Percentiles rank a stretch among this genome's conserved stretches.
These are phyloP conservation scores for Durusdinium trenchii DNA, from an alignment of 73 alveolate genomes.

Conservation along the genomic window DNA sequence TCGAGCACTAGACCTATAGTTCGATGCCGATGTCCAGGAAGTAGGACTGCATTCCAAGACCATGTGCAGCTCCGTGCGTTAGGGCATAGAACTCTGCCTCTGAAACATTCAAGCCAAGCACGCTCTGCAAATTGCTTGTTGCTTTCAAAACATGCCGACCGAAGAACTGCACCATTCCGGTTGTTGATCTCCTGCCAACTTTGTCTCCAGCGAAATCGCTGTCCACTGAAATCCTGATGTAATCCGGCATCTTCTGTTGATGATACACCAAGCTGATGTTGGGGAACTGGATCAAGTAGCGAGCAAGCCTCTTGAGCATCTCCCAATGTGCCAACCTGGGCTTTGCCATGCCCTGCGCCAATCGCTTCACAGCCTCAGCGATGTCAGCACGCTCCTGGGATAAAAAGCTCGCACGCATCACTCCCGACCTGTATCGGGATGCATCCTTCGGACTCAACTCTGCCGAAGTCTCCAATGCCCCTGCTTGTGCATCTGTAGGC, in stretches of 20 bases:
- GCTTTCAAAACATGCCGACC: constrained; percentile 7
- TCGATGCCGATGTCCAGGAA: neutral
- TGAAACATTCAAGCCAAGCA: constrained; percentile 39
- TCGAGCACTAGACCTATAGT: neutral
- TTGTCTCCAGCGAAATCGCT: neutral
- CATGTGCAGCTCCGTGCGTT: constrained; percentile 25
- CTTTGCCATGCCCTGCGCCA: constrained; percentile 35
- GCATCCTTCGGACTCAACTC: constrained; percentile 1
- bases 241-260: neutral
- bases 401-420: constrained; percentile 22
- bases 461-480: neutral
- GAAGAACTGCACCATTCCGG: constrained; percentile 31
- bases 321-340: constrained; percentile 1
- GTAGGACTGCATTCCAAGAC: constrained; percentile 16
- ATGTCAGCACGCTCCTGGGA: constrained; percentile 53
- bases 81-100: constrained; percentile 34
- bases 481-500: constrained; percentile 29
- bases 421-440: constrained; percentile 29
- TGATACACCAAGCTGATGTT: neutral
- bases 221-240: neutral
- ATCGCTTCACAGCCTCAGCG: constrained; percentile 16
- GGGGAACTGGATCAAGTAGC: constrained; percentile 35
- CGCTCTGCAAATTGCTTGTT: neutral
- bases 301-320: neutral
- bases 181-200: constrained; percentile 2